A percentile compares a stretch with the other conserved stretches of the same genome.
Evolutionary conservation across 2,329 filamentous ascomycete genomes (phyloP).

Genomic region (Sclerotiophoma versabilis): DNA sequence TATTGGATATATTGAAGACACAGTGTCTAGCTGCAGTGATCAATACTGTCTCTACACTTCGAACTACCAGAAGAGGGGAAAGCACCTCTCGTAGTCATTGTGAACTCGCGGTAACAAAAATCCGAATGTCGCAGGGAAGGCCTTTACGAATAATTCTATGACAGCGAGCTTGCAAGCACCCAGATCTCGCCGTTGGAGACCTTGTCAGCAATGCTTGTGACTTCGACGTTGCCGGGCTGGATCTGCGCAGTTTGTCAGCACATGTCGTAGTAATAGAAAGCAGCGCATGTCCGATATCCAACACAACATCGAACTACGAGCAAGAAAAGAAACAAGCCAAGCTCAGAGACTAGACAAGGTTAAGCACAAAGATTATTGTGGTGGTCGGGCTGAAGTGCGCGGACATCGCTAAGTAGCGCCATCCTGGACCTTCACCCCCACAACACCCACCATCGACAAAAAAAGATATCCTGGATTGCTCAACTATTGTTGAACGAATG

Average conservation of each 20-base stretch:
- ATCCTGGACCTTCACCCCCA: slow-evolving; percentile 7
- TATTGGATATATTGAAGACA: neutral
- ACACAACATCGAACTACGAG: neutral
- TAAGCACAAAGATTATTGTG: neutral
- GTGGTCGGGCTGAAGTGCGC: slow-evolving; percentile 1
- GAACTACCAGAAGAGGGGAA: neutral
- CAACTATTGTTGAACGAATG: slow-evolving; percentile 37
- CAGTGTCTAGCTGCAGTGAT: neutral
- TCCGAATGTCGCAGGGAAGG: neutral
- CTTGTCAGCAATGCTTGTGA: slow-evolving; percentile 74
- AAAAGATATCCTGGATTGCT: slow-evolving; percentile 37
- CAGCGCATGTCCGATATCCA: neutral
- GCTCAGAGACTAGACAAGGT: neutral
- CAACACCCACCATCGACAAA: slow-evolving; percentile 16
- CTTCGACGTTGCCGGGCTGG: slow-evolving; percentile 80
- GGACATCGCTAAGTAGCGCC: slow-evolving; percentile 14
- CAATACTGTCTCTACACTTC: neutral
- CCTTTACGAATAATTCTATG: neutral
- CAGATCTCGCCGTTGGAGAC: slow-evolving; percentile 91
- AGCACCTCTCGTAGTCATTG: neutral
- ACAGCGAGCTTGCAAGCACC: slow-evolving; percentile 69
- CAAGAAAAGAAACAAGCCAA: neutral
- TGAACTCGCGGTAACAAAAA: neutral
- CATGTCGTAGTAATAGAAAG: neutral
- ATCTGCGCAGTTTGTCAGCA: slow-evolving; percentile 58